Conservation (phyloP, 116 monocot genomes). For the Phalaenopsis hybrid region DNA sequence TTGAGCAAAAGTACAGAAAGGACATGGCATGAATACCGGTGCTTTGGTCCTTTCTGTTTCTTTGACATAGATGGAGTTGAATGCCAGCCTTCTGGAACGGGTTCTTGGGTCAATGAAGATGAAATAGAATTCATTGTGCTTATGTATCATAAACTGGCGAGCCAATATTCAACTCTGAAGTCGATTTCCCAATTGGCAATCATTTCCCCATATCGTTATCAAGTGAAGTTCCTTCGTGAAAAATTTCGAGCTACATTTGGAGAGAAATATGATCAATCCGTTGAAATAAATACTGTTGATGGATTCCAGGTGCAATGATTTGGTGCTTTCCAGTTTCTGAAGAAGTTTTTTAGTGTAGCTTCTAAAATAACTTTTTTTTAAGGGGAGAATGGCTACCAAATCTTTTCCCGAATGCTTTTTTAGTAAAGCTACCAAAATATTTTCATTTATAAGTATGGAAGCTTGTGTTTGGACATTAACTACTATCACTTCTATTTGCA, state of each 20-base stretch:
- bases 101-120: conserved; percentile 81
- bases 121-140: conserved; percentile 74
- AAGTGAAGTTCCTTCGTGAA: conserved; percentile 77
- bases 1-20: conserved; percentile 53
- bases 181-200: conserved; percentile 67
- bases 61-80: conserved; percentile 83
- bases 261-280: conserved; percentile 44
- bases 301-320: conserved; percentile 75
- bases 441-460: neutral
- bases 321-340: neutral
- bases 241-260: conserved; percentile 62
- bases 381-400: neutral
- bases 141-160: conserved; percentile 65
- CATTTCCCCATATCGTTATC: conserved; percentile 82
- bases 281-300: conserved; percentile 96
- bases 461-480: neutral
- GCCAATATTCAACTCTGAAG: conserved; percentile 51
- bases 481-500: conserved; percentile 15
- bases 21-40: conserved; percentile 71
- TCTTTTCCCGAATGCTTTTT: neutral
- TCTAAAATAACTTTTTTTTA: neutral
- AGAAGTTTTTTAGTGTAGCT: neutral
- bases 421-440: neutral
- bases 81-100: conserved; percentile 62
- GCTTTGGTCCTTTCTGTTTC: conserved; percentile 94